Evolutionary conservation across 306 rosid genomes (phyloP), one percentile per base, ranked within the genome.

Genomic region (Casuarina equisetifolia): DNA sequence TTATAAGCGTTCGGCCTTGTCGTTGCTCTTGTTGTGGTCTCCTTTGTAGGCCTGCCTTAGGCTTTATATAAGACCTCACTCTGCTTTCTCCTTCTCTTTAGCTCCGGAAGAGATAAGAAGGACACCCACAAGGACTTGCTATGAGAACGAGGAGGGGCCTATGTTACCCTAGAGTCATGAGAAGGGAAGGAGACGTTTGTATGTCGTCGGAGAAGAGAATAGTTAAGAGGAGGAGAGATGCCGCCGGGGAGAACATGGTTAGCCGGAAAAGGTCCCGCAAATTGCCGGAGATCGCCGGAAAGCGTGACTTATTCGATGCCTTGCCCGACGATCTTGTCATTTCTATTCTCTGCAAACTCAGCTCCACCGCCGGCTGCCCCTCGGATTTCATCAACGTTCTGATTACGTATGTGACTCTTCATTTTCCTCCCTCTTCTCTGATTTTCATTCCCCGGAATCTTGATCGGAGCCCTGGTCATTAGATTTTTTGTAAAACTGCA

Each of bases 251-350:
- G 3, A 44, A 78, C 51, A 15, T 36, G n/a, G 17, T 35, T 25
- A n/a, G 35, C 81, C 89, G 86, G 55, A 93, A 90, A 79, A 82
- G 86, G 64, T 87, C 19, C 3, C 83, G 74, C 44, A 67, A 20
- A 5, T 85, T 70, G 19, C 84, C 86, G 54, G 79, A 71, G 2
- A 1, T 77, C 5, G 7, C 63, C 49, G 74, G 73, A 1, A 82
- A 44, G 8, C 7, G 20, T 3, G 90, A 86, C 57, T 86, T 88
- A 4, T 94, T 94, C 9, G 97, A 94, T 7, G 73, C 86, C 13
- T 79, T 94, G 72, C 97, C 94, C 0, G 98, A 92, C 3, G 98
- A 94, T 76, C 92, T 94, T 57, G 84, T 92, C 39, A 84, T 92
- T 35, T 80, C 79, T 46, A 86, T 94, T 68, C 93, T 94, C 82